A percentile compares a stretch with the other conserved stretches of the same genome.
Conservation (phyloP, 139 green algal species). For the Monoraphidium neglectum region DNA sequence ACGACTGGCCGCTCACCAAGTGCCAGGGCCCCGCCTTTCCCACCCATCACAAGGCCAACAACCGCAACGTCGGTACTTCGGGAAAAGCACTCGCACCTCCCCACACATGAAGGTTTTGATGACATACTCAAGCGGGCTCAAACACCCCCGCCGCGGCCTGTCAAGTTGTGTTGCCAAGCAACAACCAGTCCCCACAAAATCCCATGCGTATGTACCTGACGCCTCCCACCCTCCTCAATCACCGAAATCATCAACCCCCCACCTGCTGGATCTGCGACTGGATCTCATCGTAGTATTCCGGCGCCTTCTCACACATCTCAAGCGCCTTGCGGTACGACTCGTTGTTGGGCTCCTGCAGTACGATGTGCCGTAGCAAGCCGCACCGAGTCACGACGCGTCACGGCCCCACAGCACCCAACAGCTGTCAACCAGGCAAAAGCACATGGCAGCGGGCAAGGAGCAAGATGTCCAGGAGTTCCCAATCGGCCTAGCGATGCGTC, state of each 20-base stretch:
- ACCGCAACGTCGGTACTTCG: background rate
- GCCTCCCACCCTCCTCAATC: too few species aligned
- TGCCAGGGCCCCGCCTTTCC: too few species aligned
- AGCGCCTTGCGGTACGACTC: constrained; percentile 94
- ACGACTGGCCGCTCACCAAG: background rate
- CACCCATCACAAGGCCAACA: background rate
- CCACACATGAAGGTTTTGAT: too few species aligned
- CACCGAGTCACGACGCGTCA: too few species aligned
- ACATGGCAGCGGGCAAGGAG: background rate
- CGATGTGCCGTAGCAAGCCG: too few species aligned
- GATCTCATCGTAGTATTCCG: constrained; percentile 88
- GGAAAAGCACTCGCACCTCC: background rate
- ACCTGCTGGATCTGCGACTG: constrained; percentile 70
- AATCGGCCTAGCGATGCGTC: background rate
- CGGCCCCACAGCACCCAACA: background rate
- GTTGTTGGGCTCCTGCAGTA: constrained; percentile 82
- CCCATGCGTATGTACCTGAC: too few species aligned
- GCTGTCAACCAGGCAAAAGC: background rate
- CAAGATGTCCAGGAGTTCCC: background rate
- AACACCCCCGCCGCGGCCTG: too few species aligned
- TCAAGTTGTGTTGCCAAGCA: too few species aligned
- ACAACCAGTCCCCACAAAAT: too few species aligned
- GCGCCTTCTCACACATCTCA: constrained; percentile 92
- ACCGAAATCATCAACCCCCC: too few species aligned
- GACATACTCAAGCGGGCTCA: too few species aligned